These are phyloP conservation scores for Myriosclerotinia curreyana DNA, from an alignment of 2,329 filamentous ascomycete genomes.

Conservation along the genomic window DNA sequence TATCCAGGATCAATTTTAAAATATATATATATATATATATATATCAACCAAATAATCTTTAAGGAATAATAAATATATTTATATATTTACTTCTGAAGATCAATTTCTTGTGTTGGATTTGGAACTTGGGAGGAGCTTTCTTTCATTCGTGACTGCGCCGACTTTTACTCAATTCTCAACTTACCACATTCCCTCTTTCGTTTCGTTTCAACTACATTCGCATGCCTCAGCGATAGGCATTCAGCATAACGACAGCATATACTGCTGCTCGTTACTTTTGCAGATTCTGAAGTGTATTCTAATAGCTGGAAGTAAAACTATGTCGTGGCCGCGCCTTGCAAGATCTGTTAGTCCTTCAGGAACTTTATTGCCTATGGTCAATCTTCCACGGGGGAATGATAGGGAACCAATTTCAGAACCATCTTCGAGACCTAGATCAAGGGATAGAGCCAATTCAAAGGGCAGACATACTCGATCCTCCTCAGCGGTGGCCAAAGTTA, in stretches of 20 bases:
- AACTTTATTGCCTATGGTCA: slow-evolving; percentile 35
- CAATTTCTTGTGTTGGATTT: slow-evolving; percentile 18
- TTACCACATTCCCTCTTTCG: slow-evolving; percentile 6
- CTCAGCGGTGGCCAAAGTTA: slow-evolving; percentile 39
- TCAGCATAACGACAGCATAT: slow-evolving; percentile 35
- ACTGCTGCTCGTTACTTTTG: slow-evolving; percentile 35
- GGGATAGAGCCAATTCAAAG: slow-evolving; percentile 32
- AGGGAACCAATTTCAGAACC: slow-evolving; percentile 30
- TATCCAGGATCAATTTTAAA: slow-evolving; percentile 11
- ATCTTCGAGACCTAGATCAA: slow-evolving; percentile 30
- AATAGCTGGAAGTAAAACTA: slow-evolving; percentile 24
- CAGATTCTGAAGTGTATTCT: neutral
- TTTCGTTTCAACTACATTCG: slow-evolving; percentile 23
- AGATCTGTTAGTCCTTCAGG: slow-evolving; percentile 35
- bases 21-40: no score
- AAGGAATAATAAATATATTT: no score
- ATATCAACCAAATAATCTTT: slow-evolving; percentile 3
- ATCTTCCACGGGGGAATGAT: slow-evolving; percentile 32
- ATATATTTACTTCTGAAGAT: neutral
- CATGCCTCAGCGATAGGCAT: slow-evolving; percentile 38
- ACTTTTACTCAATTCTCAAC: neutral
- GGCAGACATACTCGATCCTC: slow-evolving; percentile 35
- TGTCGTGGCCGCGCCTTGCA: slow-evolving; percentile 38
- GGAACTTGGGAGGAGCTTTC: slow-evolving; percentile 12
- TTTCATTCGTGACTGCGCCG: neutral